A percentile compares a stretch with the other conserved stretches of the same genome.
Evolutionary conservation across 495 filamentous ascomycete species (phyloP).

Genomic region (Aspergillus bertholletiae): DNA sequence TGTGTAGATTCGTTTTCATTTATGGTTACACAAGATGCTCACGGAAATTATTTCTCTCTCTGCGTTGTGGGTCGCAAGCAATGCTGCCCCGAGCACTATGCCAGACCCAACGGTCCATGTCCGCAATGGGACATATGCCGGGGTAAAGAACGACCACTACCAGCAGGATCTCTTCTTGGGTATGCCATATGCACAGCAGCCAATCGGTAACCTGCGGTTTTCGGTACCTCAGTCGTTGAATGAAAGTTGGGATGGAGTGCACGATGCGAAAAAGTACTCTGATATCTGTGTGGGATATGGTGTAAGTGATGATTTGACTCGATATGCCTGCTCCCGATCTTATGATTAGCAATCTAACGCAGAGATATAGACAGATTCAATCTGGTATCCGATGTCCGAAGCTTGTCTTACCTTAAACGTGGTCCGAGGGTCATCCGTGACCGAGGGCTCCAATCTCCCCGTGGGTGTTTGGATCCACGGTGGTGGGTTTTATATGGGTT

Average conservation of each 20-base stretch:
- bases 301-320: conserved; percentile 12
- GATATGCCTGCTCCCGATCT: neutral
- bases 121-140: conserved; percentile 44
- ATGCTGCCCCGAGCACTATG: conserved; percentile 3
- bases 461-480: conserved; percentile 60
- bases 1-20: neutral
- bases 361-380: conserved; percentile 33
- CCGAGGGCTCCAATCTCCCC: conserved; percentile 31
- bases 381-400: conserved; percentile 44
- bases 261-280: conserved; percentile 46
- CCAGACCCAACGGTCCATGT: conserved; percentile 10
- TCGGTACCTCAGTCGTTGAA: conserved; percentile 43
- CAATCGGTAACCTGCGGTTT: conserved; percentile 46
- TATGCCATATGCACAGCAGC: conserved; percentile 52
- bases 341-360: conserved; percentile 11
- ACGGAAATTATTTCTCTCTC: neutral
- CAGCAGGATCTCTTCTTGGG: conserved; percentile 53
- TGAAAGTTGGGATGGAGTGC: conserved; percentile 31
- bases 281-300: conserved; percentile 49
- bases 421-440: conserved; percentile 38
- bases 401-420: conserved; percentile 57
- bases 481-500: conserved; percentile 53
- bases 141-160: conserved; percentile 34
- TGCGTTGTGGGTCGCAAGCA: neutral
- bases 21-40: neutral